phyloP scores from a whole-genome alignment of 1,139 yeast species.

The Kluyveromyces sp. region DNA sequence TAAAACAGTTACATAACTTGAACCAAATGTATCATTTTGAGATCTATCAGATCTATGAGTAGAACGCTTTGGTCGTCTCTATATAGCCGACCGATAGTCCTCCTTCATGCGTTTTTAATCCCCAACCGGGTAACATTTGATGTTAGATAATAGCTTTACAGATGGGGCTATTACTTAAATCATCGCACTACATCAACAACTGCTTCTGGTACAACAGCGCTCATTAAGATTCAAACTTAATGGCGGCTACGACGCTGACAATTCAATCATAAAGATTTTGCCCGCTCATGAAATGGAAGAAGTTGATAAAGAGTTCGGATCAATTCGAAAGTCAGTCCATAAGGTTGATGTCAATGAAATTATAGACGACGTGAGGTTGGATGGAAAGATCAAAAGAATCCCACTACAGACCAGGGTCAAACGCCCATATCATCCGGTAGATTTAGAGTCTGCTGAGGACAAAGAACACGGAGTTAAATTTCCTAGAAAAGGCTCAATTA shows the following conservation, averaged over 20 bases:
- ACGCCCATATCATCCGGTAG: background rate
- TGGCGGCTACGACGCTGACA: too few species aligned
- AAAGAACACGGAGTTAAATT: background rate
- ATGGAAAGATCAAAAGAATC: constrained; percentile 14
- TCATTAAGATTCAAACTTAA: too few species aligned
- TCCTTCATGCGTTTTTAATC: background rate
- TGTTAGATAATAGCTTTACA: too few species aligned
- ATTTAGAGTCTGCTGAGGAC: background rate
- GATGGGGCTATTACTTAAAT: too few species aligned
- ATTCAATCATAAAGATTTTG: background rate
- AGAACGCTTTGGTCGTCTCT: too few species aligned
- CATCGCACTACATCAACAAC: background rate
- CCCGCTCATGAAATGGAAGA: constrained; percentile 13
- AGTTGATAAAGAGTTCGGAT: constrained; percentile 23
- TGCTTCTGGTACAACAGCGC: background rate
- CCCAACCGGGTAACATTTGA: background rate
- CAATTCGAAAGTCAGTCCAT: constrained; percentile 21
- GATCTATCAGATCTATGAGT: background rate
- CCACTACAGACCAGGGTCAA: constrained; percentile 12
- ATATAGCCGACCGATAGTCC: too few species aligned
- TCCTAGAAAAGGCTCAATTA: background rate
- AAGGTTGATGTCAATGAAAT: constrained; percentile 20
- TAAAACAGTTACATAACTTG: constrained; percentile 1
- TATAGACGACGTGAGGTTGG: constrained; percentile 16
- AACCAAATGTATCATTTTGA: constrained; percentile 1